A percentile compares a stretch with the other conserved stretches of the same genome.
phyloP scores from a whole-genome alignment of 352 stramenopile genomes.

The Phytophthora podocarpi region DNA sequence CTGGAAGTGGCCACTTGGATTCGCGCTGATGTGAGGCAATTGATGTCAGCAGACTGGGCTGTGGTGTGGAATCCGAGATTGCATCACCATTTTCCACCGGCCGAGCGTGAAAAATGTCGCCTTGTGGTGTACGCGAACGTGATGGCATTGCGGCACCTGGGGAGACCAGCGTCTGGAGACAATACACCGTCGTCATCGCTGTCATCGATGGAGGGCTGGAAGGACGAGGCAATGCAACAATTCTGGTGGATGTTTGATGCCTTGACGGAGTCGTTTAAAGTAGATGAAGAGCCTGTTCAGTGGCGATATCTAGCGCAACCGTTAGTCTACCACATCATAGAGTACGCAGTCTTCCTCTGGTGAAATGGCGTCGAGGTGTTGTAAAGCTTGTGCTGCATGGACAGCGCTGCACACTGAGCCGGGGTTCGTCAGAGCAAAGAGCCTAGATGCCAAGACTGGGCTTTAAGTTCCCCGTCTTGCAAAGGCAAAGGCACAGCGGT shows the following conservation, averaged over 20 bases:
- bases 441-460: not conserved
- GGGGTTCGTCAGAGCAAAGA: not conserved
- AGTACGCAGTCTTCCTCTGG: slow-evolving; percentile 68
- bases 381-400: slow-evolving; percentile 24
- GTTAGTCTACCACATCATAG: slow-evolving; percentile 54
- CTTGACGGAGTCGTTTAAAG: not conserved
- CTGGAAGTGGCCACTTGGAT: slow-evolving; percentile 38
- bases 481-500: not conserved
- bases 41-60: slow-evolving; percentile 62
- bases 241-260: slow-evolving; percentile 20
- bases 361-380: slow-evolving; percentile 35
- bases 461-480: not conserved
- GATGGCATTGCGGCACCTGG: slow-evolving; percentile 27
- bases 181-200: not conserved
- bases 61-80: slow-evolving; percentile 59
- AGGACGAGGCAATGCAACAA: slow-evolving; percentile 1
- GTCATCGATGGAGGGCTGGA: not conserved
- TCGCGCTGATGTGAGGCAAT: slow-evolving; percentile 39
- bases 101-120: slow-evolving; percentile 63
- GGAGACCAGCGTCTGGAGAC: not conserved
- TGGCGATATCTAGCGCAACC: slow-evolving; percentile 56
- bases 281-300: slow-evolving; percentile 9
- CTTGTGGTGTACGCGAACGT: slow-evolving; percentile 62
- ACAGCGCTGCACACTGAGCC: slow-evolving; percentile 22
- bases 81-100: slow-evolving; percentile 54